A percentile compares a stretch with the other conserved stretches of the same genome.
These are phyloP conservation scores for Colletotrichum magnum DNA, from an alignment of 2,329 filamentous ascomycete genomes.

Conservation along the genomic window DNA sequence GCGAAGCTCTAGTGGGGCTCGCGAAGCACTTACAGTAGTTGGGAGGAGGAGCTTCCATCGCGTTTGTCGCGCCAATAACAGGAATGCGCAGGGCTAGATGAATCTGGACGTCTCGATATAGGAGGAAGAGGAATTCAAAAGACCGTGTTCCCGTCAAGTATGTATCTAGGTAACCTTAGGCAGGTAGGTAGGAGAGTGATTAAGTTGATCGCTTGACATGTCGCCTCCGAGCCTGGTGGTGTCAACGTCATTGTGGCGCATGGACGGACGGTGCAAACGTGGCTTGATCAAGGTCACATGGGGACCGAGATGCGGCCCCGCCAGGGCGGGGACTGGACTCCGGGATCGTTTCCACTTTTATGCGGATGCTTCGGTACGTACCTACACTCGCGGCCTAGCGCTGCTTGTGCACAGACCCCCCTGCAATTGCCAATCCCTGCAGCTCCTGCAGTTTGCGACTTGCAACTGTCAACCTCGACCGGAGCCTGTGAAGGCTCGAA, in stretches of 20 bases:
- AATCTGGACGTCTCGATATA: neutral
- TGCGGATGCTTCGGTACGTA: too few relatives aligned
- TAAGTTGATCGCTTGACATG: neutral
- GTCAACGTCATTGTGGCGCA: conserved; percentile 61
- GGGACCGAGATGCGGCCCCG: neutral
- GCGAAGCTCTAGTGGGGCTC: conserved; percentile 17
- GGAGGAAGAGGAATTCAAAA: neutral
- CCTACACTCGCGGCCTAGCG: too few relatives aligned
- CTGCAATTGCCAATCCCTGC: too few relatives aligned
- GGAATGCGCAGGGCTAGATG: conserved; percentile 1
- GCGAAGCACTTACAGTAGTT: conserved; percentile 68
- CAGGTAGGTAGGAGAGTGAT: neutral
- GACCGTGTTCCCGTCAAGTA: too few relatives aligned
- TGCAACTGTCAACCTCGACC: too few relatives aligned
- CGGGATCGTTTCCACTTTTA: too few relatives aligned
- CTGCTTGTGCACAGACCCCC: too few relatives aligned
- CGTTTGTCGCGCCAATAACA: neutral
- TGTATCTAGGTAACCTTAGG: too few relatives aligned
- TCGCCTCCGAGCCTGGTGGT: conserved; percentile 27
- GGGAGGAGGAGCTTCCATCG: conserved; percentile 57
- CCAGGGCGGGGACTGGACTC: neutral
- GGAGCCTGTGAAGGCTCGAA: too few relatives aligned
- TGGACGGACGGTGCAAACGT: conserved; percentile 43
- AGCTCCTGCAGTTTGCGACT: too few relatives aligned
- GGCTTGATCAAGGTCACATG: conserved; percentile 43